phyloP scores from a whole-genome alignment of 2,329 filamentous ascomycete genomes.

The Paraphaeosphaeria minitans region DNA sequence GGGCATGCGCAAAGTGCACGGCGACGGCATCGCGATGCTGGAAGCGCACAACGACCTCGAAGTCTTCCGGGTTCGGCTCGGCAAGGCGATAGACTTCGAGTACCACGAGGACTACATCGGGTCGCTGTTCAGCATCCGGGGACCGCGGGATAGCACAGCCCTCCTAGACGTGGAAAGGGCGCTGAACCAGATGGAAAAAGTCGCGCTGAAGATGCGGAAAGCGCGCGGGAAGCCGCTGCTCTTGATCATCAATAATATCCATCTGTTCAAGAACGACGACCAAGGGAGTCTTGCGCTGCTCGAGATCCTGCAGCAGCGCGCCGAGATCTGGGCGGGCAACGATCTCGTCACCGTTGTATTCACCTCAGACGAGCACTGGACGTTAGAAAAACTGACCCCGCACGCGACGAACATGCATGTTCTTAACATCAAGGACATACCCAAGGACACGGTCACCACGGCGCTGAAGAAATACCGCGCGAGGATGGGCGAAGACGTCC shows the following conservation, averaged over 20 bases:
- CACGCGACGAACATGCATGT: constrained; percentile 95
- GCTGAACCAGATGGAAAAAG: constrained; percentile 97
- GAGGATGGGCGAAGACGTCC: constrained; percentile 72
- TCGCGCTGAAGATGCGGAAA: constrained; percentile 74
- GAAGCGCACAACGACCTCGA: constrained; percentile 95
- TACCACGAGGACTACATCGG: constrained; percentile 98
- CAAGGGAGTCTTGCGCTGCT: constrained; percentile 85
- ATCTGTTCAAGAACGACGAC: constrained; percentile 88
- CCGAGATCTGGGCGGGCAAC: constrained; percentile 93
- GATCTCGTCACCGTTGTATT: constrained; percentile 91
- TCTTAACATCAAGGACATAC: constrained; percentile 80
- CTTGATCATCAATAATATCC: constrained; percentile 90
- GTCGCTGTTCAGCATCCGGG: constrained; percentile 90
- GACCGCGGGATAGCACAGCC: constrained; percentile 88
- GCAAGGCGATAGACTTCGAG: constrained; percentile 93
- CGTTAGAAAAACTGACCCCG: constrained; percentile 92
- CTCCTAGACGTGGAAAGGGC: constrained; percentile 94
- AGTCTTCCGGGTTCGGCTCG: constrained; percentile 89
- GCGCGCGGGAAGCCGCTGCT: constrained; percentile 71
- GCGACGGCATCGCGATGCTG: constrained; percentile 90
- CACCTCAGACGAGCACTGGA: constrained; percentile 98
- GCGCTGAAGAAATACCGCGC: constrained; percentile 81
- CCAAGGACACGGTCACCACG: constrained; percentile 74
- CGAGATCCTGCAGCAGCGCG: constrained; percentile 91
- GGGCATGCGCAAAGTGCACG: constrained; percentile 90